These are phyloP conservation scores for Funneliformis geosporum DNA, from an alignment of 192 early-diverging fungal genomes.

Conservation along the genomic window DNA sequence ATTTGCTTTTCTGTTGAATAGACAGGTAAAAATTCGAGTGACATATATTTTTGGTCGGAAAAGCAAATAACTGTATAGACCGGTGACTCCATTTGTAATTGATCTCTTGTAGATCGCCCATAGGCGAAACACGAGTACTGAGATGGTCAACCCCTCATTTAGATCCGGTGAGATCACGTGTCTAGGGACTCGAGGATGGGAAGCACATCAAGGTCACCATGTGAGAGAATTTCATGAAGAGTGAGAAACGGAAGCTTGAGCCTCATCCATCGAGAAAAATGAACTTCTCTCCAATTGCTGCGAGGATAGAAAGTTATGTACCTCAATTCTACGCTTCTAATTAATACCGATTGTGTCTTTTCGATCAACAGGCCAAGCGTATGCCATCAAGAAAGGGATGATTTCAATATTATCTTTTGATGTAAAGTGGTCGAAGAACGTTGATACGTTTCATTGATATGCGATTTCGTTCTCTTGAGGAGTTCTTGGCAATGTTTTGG, in stretches of 20 bases:
- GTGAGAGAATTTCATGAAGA: constrained; percentile 16
- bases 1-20: constrained; percentile 12
- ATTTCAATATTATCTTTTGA: too few species aligned
- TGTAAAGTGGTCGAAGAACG: too few species aligned
- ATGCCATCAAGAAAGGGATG: too few species aligned
- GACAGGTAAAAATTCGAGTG: background rate
- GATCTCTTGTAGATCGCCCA: constrained; percentile 17
- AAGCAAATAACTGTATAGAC: background rate
- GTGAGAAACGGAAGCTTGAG: constrained; percentile 3
- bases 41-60: background rate
- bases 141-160: constrained; percentile 17
- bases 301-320: too few species aligned
- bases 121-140: constrained; percentile 1
- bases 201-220: background rate
- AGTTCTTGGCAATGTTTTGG: too few species aligned
- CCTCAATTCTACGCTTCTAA: too few species aligned
- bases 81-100: background rate
- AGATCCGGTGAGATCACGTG: background rate
- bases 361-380: too few species aligned
- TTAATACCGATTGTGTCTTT: too few species aligned
- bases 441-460: too few species aligned
- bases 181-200: constrained; percentile 12
- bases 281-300: too few species aligned
- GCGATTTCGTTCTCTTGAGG: too few species aligned
- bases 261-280: too few species aligned